phyloP scores from a whole-genome alignment of 1,139 yeast genomes.

The Sugiyamaella japonica region DNA sequence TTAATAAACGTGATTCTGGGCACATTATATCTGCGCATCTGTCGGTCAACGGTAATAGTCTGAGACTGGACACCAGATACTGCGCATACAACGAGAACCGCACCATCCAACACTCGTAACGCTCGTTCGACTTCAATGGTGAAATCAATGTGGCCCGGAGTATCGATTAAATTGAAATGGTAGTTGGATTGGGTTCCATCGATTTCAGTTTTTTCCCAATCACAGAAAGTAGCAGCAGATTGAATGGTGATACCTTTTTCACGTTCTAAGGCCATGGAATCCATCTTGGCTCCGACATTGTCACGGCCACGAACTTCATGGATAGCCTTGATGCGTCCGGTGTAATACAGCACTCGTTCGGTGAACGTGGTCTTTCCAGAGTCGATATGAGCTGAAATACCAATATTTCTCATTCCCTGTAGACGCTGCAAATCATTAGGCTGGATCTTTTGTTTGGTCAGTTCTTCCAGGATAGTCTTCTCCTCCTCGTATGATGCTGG shows the following conservation, averaged over 20 bases:
- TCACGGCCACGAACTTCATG: slow-evolving; percentile 99
- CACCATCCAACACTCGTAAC: slow-evolving; percentile 94
- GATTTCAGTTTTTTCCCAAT: slow-evolving; percentile 68
- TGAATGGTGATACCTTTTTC: slow-evolving; percentile 98
- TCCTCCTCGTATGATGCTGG: slow-evolving; percentile 38
- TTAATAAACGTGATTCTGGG: slow-evolving; percentile 95
- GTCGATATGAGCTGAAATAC: slow-evolving; percentile 97
- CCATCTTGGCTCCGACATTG: slow-evolving; percentile 98
- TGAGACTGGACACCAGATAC: slow-evolving; percentile 98
- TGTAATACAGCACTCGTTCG: slow-evolving; percentile 92
- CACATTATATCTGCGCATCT: slow-evolving; percentile 97
- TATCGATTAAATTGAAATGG: slow-evolving; percentile 93
- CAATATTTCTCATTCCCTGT: slow-evolving; percentile 79
- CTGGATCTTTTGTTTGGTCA: slow-evolving; percentile 50
- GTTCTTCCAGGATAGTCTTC: slow-evolving; percentile 37
- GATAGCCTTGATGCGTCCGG: slow-evolving; percentile 96
- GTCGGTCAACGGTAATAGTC: slow-evolving; percentile 97
- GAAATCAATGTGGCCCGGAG: slow-evolving; percentile 98
- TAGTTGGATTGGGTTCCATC: slow-evolving; percentile 49
- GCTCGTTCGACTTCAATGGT: slow-evolving; percentile 99
- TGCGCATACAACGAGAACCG: slow-evolving; percentile 96
- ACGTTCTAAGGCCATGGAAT: slow-evolving; percentile 95
- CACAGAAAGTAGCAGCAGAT: slow-evolving; percentile 97
- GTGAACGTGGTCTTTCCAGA: slow-evolving; percentile 97
- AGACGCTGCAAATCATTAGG: slow-evolving; percentile 60